phyloP scores from a whole-genome alignment of 805 yeast genomes.

The Myxozyma udenii region DNA sequence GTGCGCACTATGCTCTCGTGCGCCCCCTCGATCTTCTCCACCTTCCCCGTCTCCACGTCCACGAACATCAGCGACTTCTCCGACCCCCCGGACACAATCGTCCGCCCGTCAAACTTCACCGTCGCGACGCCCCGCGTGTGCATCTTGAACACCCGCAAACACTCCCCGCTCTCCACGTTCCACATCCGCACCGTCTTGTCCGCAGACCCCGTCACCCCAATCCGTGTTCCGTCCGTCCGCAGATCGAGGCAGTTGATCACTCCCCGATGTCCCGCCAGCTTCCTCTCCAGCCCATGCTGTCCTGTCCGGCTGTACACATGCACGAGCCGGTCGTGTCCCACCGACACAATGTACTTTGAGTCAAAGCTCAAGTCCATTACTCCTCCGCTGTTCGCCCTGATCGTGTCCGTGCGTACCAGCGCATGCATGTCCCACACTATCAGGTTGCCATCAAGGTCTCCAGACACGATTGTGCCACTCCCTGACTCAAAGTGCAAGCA shows the following conservation, averaged over 20 bases:
- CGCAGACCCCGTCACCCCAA: slow-evolving; percentile 13
- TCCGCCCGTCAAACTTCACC: slow-evolving; percentile 7
- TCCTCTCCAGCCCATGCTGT: slow-evolving; percentile 1
- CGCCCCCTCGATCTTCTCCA: slow-evolving; percentile 1
- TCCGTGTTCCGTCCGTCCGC: neutral
- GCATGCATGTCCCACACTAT: slow-evolving; percentile 96
- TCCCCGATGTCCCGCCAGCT: slow-evolving; percentile 2
- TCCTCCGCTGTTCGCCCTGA: slow-evolving; percentile 90
- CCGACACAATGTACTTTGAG: slow-evolving; percentile 70
- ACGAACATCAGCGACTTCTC: slow-evolving; percentile 1
- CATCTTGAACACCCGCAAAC: neutral
- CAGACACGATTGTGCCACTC: slow-evolving; percentile 74
- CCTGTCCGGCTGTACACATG: slow-evolving; percentile 2
- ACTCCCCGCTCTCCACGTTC: slow-evolving; percentile 5
- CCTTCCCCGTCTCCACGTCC: slow-evolving; percentile 6
- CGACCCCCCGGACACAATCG: slow-evolving; percentile 13
- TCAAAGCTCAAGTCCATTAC: slow-evolving; percentile 88
- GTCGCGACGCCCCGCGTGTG: slow-evolving; percentile 18
- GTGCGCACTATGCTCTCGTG: slow-evolving; percentile 9
- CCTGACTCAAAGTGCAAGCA: slow-evolving; percentile 71
- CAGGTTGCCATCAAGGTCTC: slow-evolving; percentile 86
- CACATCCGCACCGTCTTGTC: slow-evolving; percentile 11
- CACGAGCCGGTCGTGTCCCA: slow-evolving; percentile 61
- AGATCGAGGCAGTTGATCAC: slow-evolving; percentile 3
- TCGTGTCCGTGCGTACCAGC: slow-evolving; percentile 73